phyloP scores from a whole-genome alignment of 257 asterid species.

The Nicotiana knightiana region DNA sequence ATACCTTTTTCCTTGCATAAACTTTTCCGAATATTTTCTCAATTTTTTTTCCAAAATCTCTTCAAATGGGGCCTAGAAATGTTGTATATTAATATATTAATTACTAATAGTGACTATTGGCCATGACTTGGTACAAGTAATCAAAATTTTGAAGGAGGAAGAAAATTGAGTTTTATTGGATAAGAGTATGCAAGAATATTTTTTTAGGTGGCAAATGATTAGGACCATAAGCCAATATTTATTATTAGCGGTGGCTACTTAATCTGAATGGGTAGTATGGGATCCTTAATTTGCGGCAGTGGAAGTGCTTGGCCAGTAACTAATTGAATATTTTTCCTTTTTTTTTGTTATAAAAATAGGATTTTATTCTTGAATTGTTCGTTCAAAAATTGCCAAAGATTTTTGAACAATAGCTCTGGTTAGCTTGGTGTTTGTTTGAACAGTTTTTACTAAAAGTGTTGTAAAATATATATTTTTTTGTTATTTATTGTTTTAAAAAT shows the following conservation, averaged over 20 bases:
- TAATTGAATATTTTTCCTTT: neutral
- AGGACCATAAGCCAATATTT: neutral
- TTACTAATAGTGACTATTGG: too few species aligned
- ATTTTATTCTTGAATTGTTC: neutral
- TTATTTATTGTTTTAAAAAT: too few species aligned
- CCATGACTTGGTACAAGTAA: neutral
- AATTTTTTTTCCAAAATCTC: too few species aligned
- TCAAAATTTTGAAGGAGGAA: neutral
- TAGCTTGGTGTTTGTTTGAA: too few species aligned
- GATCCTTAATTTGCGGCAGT: conserved; percentile 21
- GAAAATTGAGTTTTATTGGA: neutral
- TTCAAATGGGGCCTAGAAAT: conserved; percentile 1
- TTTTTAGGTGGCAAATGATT: neutral
- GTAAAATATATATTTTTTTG: too few species aligned
- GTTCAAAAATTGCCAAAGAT: neutral
- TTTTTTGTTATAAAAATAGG: neutral
- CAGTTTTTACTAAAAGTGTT: too few species aligned
- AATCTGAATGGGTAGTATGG: neutral
- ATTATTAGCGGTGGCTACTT: neutral
- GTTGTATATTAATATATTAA: neutral
- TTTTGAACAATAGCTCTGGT: neutral
- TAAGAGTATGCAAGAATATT: neutral
- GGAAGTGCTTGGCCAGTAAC: conserved; percentile 6
- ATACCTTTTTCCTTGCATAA: neutral
- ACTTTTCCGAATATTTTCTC: neutral